Evolutionary conservation across 1,139 yeast species (phyloP), one percentile per base, ranked within the genome.

Genomic region (Candida sojae): DNA sequence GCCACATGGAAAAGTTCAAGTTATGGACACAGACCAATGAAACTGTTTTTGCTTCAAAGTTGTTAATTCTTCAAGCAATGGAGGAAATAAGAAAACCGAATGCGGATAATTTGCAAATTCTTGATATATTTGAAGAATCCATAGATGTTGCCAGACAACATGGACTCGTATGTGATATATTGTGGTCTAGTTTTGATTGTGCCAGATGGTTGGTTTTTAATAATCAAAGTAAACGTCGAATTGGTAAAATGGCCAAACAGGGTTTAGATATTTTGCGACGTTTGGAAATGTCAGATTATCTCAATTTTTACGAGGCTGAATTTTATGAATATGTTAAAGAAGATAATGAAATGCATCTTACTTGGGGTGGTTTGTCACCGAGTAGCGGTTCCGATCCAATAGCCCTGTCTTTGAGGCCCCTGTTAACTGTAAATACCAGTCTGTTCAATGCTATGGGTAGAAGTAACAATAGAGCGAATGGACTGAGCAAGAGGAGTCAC

Each of bases 121-220:
- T 80, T 12, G 84, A 80, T 50, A 54, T 64, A 12, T 80, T 74
- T 57, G 82, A 79, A 50, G 75, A 68, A 36, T 77, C 83, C 0
- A 67, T 79, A 21, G 75, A 71, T 23, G 47, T 52, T 4, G 77
- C 81, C 1, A 58, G 62, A 12, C 55, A 57, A 12, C 53, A 60
- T 33, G 67, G 68, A 3, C 59, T 66, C 30, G 61, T 67, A 56
- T 64, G 69, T 35, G 82, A 77, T 46, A 70, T 70, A 5, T 82
- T 79, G 0, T 59, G 74, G 54, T 70, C 70, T 5, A 66, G 72
- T 50, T 73, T 74, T 43, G 62, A 75, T 21, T 79, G 83, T 61
- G 82, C 78, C 2, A 62, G 61, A 12, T 80, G 82, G 80, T 57
- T 80, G 11, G 61, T 61, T 12, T 29, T 8, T 17, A n/a, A 58